These are phyloP conservation scores for Xylariaceae sp. DNA, from an alignment of 2,329 filamentous ascomycete genomes.

Conservation along the genomic window DNA sequence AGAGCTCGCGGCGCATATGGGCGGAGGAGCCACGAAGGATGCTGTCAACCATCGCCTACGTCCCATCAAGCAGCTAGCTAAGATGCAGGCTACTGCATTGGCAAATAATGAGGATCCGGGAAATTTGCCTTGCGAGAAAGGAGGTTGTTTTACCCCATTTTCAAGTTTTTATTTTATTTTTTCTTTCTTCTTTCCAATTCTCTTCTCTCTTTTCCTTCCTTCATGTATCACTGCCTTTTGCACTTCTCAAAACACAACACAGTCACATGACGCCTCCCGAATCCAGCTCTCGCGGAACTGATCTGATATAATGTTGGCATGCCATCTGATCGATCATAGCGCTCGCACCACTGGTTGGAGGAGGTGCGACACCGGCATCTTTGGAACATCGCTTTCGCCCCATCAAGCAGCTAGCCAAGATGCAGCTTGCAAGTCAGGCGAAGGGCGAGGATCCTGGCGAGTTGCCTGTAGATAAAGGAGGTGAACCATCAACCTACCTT, in stretches of 20 bases:
- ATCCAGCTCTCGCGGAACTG: too few species aligned
- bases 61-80: constrained; percentile 34
- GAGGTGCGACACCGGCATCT: constrained; percentile 42
- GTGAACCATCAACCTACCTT: constrained; percentile 17
- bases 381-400: constrained; percentile 50
- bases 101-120: constrained; percentile 29
- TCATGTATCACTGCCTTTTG: not conserved
- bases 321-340: constrained; percentile 7
- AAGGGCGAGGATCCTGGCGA: constrained; percentile 29
- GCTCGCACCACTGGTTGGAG: constrained; percentile 24
- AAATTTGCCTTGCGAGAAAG: constrained; percentile 30
- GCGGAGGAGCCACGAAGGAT: constrained; percentile 28
- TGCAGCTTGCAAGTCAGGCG: constrained; percentile 10
- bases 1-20: constrained; percentile 23
- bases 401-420: constrained; percentile 37
- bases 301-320: too few species aligned
- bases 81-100: constrained; percentile 29
- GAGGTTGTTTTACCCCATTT: constrained; percentile 26
- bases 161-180: constrained; percentile 5
- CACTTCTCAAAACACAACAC: not conserved
- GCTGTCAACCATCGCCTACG: constrained; percentile 35
- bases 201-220: not conserved
- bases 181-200: constrained; percentile 1
- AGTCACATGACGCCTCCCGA: not conserved
- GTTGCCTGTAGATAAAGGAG: constrained; percentile 34